These are phyloP conservation scores for Dioscorea zingiberensis DNA, from an alignment of 106 monocot species.

Conservation along the genomic window DNA sequence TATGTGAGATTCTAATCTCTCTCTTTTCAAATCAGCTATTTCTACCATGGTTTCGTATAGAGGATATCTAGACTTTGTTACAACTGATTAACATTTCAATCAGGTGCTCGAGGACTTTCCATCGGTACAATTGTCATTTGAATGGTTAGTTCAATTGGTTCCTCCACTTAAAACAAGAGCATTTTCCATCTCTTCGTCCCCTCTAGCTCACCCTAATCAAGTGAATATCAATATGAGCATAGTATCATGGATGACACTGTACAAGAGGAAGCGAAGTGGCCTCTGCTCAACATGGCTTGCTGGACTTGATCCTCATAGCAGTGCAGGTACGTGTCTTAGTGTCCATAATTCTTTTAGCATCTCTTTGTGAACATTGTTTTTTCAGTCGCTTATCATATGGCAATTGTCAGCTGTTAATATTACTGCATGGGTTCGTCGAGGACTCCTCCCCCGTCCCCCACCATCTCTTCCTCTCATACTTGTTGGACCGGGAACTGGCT, in stretches of 20 bases:
- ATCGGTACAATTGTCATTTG: slow-evolving; percentile 88
- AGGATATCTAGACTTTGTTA: neutral
- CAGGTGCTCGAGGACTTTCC: slow-evolving; percentile 94
- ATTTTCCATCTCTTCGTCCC: slow-evolving; percentile 97
- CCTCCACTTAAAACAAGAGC: slow-evolving; percentile 83
- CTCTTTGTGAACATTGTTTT: neutral
- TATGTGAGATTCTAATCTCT: too few relatives aligned
- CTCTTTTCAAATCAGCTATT: neutral
- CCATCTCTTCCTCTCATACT: slow-evolving; percentile 79
- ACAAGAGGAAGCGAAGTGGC: slow-evolving; percentile 64
- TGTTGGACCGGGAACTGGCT: slow-evolving; percentile 90
- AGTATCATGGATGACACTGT: slow-evolving; percentile 69
- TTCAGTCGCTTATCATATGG: neutral
- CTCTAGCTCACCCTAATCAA: slow-evolving; percentile 63
- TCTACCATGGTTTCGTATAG: neutral
- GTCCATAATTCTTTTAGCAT: too few relatives aligned
- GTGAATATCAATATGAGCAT: slow-evolving; percentile 83
- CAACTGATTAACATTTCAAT: slow-evolving; percentile 1
- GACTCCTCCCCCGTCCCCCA: slow-evolving; percentile 55
- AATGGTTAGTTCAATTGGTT: slow-evolving; percentile 86
- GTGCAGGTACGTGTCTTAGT: slow-evolving; percentile 24
- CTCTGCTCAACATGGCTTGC: slow-evolving; percentile 94
- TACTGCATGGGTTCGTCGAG: slow-evolving; percentile 76
- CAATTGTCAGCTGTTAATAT: slow-evolving; percentile 16
- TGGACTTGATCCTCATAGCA: slow-evolving; percentile 51